Evolutionary conservation across 2,329 filamentous ascomycete genomes (phyloP).

Genomic region (Fusarium setosum): DNA sequence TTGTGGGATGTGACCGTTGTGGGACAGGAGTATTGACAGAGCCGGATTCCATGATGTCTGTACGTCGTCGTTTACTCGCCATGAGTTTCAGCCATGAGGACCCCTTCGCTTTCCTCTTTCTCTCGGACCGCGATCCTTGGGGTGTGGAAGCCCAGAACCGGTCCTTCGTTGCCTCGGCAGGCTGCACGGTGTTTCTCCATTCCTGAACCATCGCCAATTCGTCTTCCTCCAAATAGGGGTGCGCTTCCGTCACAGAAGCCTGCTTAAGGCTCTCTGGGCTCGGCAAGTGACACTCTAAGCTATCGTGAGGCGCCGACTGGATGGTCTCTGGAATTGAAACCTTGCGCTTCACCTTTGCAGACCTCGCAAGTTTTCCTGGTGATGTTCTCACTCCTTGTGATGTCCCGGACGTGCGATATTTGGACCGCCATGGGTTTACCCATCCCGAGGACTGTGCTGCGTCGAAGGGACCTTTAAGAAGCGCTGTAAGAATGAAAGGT

Average conservation of each 20-base stretch:
- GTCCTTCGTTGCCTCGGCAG: slow-evolving; percentile 17
- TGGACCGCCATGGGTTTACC: slow-evolving; percentile 50
- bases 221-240: slow-evolving; percentile 47
- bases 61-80: slow-evolving; percentile 44
- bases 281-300: slow-evolving; percentile 54
- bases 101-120: slow-evolving; percentile 40
- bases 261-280: slow-evolving; percentile 55
- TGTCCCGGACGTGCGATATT: slow-evolving; percentile 33
- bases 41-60: slow-evolving; percentile 34
- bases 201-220: slow-evolving; percentile 46
- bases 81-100: slow-evolving; percentile 49
- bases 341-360: slow-evolving; percentile 23
- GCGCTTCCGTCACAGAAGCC: slow-evolving; percentile 38
- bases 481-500: slow-evolving; percentile 69
- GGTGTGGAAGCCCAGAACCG: slow-evolving; percentile 38
- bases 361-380: slow-evolving; percentile 26
- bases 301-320: slow-evolving; percentile 19
- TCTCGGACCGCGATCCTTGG: slow-evolving; percentile 25
- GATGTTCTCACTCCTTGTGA: slow-evolving; percentile 24
- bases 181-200: slow-evolving; percentile 46
- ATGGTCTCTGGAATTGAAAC: slow-evolving; percentile 30
- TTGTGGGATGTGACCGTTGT: slow-evolving; percentile 6
- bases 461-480: slow-evolving; percentile 71
- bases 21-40: slow-evolving; percentile 36
- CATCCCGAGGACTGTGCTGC: slow-evolving; percentile 37